Evolutionary conservation across 352 stramenopile genomes (phyloP), one percentile per base, ranked within the genome.

Genomic region (Phytophthora capsici): DNA sequence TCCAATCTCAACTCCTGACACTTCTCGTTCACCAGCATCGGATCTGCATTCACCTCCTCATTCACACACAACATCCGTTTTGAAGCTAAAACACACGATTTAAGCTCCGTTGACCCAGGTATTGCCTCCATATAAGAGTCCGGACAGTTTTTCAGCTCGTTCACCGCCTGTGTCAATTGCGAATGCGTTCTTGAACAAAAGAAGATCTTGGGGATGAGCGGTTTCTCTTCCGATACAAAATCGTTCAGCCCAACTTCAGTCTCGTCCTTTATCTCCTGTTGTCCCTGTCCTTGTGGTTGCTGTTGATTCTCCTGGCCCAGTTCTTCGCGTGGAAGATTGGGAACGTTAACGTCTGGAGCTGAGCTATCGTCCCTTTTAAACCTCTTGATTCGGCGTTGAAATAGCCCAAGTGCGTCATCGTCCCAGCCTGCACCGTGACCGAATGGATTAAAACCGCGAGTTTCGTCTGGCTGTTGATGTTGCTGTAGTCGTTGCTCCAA

Each of bases 111-210:
- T 16, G 70, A 77, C 10, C 86, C 80, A 41, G 63, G 51, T 1
- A 55, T 22, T 3, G 37, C 30, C 9, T 28, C 23, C 23, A 89
- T 59, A 57, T 89, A 90, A 19, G 77, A 84, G 49, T 71, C 56
- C 1, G 83, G 82, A 43, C 80, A 91, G 44, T 75, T 76, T 72
- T 90, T 90, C 43, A 94, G 70, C 64, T 94, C 84, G 6, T 91
- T 82, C 9, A 90, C 73, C 17, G 90, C 84, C 54, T 95, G 87
- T 16, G 84, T 51, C 16, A 95, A 56, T 61, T 95, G 86, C 37
- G 85, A 94, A 46, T 95, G 87, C 23, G 87, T 95, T 1, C 87
- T 77, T 25, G 87, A 95, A 41, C 84, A 93, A 51, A 94, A 95
- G 55, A 84, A 94, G 60, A 95, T 95, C 36, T 69, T 63, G 0